These are phyloP conservation scores for Peniophora sp. DNA, from an alignment of 1,284 basidiomycete genomes.

Conservation along the genomic window DNA sequence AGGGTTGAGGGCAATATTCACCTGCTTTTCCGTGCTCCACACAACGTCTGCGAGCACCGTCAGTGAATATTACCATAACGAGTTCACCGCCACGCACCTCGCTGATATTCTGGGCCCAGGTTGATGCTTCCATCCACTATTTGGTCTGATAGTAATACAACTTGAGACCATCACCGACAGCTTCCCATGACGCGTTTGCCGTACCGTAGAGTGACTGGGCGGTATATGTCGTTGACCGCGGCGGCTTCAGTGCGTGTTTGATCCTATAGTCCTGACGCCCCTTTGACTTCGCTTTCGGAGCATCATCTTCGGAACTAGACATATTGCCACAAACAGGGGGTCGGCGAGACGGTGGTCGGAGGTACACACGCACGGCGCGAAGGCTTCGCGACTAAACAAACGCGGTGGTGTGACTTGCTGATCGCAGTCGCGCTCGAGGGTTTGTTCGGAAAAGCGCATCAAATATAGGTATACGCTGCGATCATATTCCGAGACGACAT, in stretches of 20 bases:
- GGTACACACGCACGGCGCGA: too few species aligned
- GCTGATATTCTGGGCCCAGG: slow-evolving; percentile 45
- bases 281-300: too few species aligned
- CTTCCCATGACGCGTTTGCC: neutral
- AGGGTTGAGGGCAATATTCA: slow-evolving; percentile 15
- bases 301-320: too few species aligned
- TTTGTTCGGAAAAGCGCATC: too few species aligned
- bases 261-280: slow-evolving; percentile 34
- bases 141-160: slow-evolving; percentile 26
- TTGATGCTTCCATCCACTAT: slow-evolving; percentile 37
- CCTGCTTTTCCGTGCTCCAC: slow-evolving; percentile 36
- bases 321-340: too few species aligned
- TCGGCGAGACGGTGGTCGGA: too few species aligned
- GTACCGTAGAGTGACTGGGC: slow-evolving; percentile 60
- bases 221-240: slow-evolving; percentile 61
- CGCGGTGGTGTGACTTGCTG: too few species aligned
- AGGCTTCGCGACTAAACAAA: too few species aligned
- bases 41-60: slow-evolving; percentile 33
- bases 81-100: slow-evolving; percentile 26
- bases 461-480: too few species aligned
- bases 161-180: neutral
- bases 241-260: slow-evolving; percentile 46
- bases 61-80: neutral
- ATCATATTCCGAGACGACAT: too few species aligned
- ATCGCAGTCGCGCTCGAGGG: too few species aligned